Evolutionary conservation across 1,139 yeast species (phyloP).

Genomic region (Wickerhamomyces sp.): DNA sequence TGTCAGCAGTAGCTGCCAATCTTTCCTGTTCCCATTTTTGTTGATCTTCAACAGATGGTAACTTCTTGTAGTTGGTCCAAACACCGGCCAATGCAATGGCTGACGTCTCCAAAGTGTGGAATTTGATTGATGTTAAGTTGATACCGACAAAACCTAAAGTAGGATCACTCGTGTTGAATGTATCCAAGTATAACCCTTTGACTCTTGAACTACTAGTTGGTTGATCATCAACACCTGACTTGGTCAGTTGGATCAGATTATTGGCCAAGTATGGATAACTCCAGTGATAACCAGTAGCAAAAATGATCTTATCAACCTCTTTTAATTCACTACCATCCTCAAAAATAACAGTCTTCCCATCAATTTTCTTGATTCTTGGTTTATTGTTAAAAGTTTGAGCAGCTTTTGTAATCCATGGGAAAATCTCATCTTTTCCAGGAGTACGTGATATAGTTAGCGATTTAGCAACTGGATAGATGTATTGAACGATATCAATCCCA

Average conservation of each 20-base stretch:
- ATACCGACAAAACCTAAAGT: conserved; percentile 51
- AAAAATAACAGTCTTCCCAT: conserved; percentile 26
- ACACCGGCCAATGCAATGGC: conserved; percentile 54
- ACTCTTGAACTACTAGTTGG: conserved; percentile 42
- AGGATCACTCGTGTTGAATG: conserved; percentile 49
- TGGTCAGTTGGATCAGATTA: conserved; percentile 1
- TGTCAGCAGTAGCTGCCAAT: conserved; percentile 18
- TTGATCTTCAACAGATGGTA: conserved; percentile 37
- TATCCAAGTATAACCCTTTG: conserved; percentile 47
- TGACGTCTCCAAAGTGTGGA: conserved; percentile 41
- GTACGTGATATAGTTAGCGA: conserved; percentile 33
- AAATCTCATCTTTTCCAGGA: conserved; percentile 21
- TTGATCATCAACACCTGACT: conserved; percentile 28
- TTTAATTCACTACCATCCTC: conserved; percentile 30
- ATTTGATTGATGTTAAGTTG: conserved; percentile 52
- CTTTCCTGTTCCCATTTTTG: conserved; percentile 17
- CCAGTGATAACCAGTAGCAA: conserved; percentile 40
- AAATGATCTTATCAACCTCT: conserved; percentile 33
- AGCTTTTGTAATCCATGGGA: conserved; percentile 32
- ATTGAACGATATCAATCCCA: conserved; percentile 48
- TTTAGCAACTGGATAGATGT: conserved; percentile 38
- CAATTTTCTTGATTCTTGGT: conserved; percentile 27
- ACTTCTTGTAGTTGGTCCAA: conserved; percentile 41
- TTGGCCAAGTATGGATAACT: conserved; percentile 34
- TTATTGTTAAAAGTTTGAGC: conserved; percentile 30